A percentile compares a stretch with the other conserved stretches of the same genome.
Conservation (phyloP, 176 grass and related monocot genomes). For the Pontederia crassipes region DNA sequence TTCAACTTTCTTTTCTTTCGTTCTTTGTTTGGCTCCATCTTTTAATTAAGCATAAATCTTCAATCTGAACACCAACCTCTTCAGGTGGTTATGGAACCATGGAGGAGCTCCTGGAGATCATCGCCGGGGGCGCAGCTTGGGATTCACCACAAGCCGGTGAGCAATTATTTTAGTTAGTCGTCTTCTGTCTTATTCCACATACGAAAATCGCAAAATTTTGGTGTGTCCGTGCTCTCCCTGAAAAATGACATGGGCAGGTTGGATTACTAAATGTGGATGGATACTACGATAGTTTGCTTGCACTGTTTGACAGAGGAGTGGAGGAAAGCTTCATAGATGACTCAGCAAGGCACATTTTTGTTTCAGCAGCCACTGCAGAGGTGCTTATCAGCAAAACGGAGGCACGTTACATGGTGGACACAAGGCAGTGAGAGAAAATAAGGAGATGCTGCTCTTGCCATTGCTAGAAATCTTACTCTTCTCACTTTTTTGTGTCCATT, state of each 20-base stretch:
- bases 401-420: not conserved
- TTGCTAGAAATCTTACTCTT: not conserved
- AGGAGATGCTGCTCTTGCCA: not conserved
- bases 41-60: not conserved
- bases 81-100: constrained; percentile 93
- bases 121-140: constrained; percentile 88
- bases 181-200: constrained; percentile 14
- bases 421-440: not conserved
- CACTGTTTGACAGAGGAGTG: constrained; percentile 79
- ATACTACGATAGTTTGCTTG: constrained; percentile 78
- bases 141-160: constrained; percentile 92
- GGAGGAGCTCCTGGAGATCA: constrained; percentile 93
- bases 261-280: constrained; percentile 87
- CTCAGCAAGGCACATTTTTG: constrained; percentile 55
- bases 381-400: constrained; percentile 41
- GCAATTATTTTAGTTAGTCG: constrained; percentile 31
- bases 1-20: not conserved
- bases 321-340: constrained; percentile 85
- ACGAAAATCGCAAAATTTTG: not conserved
- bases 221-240: not conserved
- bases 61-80: not conserved
- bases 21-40: not conserved
- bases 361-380: constrained; percentile 45
- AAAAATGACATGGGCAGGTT: constrained; percentile 30
- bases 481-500: too few species aligned